Percentiles rank a stretch among this genome's conserved stretches.
Conservation (phyloP, 495 filamentous ascomycete species). For the Letharia columbiana region DNA sequence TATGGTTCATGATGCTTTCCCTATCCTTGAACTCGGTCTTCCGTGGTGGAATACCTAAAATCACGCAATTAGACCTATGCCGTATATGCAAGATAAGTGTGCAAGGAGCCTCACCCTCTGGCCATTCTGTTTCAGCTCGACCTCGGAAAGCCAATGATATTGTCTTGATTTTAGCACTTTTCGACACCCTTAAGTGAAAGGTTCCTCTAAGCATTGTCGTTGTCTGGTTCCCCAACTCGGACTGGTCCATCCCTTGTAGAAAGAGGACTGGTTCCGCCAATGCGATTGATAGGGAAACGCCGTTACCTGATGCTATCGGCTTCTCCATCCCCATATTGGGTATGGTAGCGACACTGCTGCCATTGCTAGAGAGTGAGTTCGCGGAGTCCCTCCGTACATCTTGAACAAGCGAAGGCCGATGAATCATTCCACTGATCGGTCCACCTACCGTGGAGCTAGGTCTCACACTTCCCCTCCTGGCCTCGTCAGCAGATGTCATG, state of each 20-base stretch:
- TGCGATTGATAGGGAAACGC: constrained; percentile 60
- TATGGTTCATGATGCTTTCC: constrained; percentile 66
- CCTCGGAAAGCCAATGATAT: constrained; percentile 80
- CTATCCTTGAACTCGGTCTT: constrained; percentile 79
- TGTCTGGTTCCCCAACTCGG: constrained; percentile 55
- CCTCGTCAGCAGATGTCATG: constrained; percentile 27
- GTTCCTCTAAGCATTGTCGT: constrained; percentile 82
- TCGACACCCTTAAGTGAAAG: constrained; percentile 72
- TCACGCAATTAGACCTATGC: neutral
- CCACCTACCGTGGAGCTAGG: constrained; percentile 30
- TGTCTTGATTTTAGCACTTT: constrained; percentile 91
- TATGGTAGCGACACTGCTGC: constrained; percentile 13
- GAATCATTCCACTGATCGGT: constrained; percentile 29
- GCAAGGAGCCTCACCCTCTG: constrained; percentile 57
- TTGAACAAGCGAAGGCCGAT: constrained; percentile 31
- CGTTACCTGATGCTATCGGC: constrained; percentile 64
- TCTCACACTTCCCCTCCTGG: constrained; percentile 22
- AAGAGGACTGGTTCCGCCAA: constrained; percentile 87
- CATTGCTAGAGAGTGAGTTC: constrained; percentile 30
- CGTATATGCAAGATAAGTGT: neutral
- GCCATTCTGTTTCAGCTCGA: constrained; percentile 87
- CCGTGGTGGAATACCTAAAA: constrained; percentile 72
- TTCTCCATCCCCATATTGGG: constrained; percentile 45
- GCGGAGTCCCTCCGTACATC: constrained; percentile 25
- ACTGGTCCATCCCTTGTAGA: constrained; percentile 83